These are phyloP conservation scores for Saccharomycopsis oosterbeekiorum DNA, from an alignment of 805 yeast genomes.

Conservation along the genomic window DNA sequence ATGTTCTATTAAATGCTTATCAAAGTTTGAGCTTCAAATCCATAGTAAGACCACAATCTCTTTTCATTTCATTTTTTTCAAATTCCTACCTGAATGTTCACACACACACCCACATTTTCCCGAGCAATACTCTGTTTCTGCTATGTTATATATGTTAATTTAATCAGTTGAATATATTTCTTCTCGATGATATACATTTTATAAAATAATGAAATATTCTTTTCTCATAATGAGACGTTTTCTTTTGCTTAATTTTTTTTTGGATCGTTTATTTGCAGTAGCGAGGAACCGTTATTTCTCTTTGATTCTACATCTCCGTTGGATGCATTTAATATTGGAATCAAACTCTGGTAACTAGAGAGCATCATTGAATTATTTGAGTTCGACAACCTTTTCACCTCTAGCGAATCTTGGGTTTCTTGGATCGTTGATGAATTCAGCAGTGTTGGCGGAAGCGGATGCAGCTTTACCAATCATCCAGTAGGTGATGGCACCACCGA, in stretches of 20 bases:
- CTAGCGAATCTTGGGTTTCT: conserved; percentile 84
- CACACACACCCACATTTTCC: too few species aligned
- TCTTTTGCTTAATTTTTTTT: not conserved
- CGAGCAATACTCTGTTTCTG: not conserved
- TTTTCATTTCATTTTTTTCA: too few species aligned
- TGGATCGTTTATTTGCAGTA: not conserved
- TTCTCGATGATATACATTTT: not conserved
- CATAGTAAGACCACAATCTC: too few species aligned
- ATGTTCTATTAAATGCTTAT: too few species aligned
- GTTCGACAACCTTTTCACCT: conserved; percentile 40
- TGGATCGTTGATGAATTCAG: conserved; percentile 87
- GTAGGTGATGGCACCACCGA: conserved; percentile 69
- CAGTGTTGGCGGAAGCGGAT: conserved; percentile 56
- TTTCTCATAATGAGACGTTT: not conserved
- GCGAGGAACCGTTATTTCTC: not conserved
- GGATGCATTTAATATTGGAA: too few species aligned
- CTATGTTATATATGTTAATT: not conserved
- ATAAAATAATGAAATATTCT: not conserved
- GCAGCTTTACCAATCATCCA: conserved; percentile 63
- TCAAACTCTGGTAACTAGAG: too few species aligned
- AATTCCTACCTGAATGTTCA: too few species aligned
- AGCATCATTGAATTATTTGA: conserved; percentile 19
- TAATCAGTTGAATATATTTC: not conserved
- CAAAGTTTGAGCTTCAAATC: too few species aligned
- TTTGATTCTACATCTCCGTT: too few species aligned